phyloP scores from a whole-genome alignment of 2,329 filamentous ascomycete species.

The Ascochyta koolunga region DNA sequence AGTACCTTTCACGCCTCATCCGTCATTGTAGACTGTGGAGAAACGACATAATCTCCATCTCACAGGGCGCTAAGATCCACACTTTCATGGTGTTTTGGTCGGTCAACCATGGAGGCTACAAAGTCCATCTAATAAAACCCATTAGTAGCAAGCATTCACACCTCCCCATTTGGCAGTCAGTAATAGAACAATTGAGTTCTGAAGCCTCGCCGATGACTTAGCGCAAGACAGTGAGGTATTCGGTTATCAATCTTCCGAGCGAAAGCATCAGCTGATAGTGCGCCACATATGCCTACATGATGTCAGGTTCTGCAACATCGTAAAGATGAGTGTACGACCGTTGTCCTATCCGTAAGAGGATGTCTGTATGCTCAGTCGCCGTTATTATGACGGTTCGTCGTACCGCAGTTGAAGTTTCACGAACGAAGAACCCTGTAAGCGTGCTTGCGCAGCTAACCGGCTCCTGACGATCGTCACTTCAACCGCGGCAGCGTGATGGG shows the following conservation, averaged over 20 bases:
- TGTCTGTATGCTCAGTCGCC: background rate
- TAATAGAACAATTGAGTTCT: background rate
- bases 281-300: conserved; percentile 3
- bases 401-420: no score
- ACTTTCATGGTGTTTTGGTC: conserved; percentile 1
- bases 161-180: background rate
- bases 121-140: background rate
- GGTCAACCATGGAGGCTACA: background rate
- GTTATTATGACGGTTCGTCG: no score
- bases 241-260: conserved; percentile 3
- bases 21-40: conserved; percentile 1
- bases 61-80: background rate
- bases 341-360: background rate
- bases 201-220: conserved; percentile 6
- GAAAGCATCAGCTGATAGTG: background rate
- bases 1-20: background rate
- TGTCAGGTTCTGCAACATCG: background rate
- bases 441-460: background rate
- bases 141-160: background rate
- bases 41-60: background rate
- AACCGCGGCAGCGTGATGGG: background rate
- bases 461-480: conserved; percentile 7
- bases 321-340: background rate
- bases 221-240: background rate
- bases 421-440: background rate